Evolutionary conservation across 2,329 filamentous ascomycete species (phyloP).

Genomic region (Blastomyces parvus): DNA sequence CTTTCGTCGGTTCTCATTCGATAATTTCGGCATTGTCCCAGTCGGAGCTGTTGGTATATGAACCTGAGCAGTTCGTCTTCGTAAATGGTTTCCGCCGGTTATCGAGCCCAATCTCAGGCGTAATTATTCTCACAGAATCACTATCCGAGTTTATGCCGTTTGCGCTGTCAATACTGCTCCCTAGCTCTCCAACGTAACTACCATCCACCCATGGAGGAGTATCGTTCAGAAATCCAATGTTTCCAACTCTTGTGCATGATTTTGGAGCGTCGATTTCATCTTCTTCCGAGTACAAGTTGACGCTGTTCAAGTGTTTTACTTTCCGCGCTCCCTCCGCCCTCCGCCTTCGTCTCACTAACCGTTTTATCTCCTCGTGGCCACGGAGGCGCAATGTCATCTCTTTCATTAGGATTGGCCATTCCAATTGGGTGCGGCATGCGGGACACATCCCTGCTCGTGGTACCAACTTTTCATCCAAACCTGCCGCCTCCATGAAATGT

Average conservation of each 20-base stretch:
- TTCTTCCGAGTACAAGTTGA: neutral
- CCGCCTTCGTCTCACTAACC: slow-evolving; percentile 51
- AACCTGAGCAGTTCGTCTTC: neutral
- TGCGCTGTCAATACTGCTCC: neutral
- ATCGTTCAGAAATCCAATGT: neutral
- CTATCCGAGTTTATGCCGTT: neutral
- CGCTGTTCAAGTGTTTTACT: neutral
- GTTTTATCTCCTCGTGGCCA: slow-evolving; percentile 59
- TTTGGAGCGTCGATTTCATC: neutral
- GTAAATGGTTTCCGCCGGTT: neutral
- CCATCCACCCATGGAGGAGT: neutral
- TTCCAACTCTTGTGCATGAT: neutral
- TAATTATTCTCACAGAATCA: neutral
- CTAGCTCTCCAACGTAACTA: neutral
- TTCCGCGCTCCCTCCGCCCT: slow-evolving; percentile 21
- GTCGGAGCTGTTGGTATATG: slow-evolving; percentile 45
- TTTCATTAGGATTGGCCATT: slow-evolving; percentile 72
- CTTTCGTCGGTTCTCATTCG: slow-evolving; percentile 22
- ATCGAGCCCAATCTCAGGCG: neutral
- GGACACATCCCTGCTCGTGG: slow-evolving; percentile 65
- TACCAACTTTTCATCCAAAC: slow-evolving; percentile 41
- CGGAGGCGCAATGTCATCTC: slow-evolving; percentile 67
- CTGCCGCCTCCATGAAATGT: slow-evolving; percentile 40
- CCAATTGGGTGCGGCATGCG: slow-evolving; percentile 50
- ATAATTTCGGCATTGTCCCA: slow-evolving; percentile 41